Percentiles rank a stretch among this genome's conserved stretches.
phyloP scores from a whole-genome alignment of 2,329 filamentous ascomycete genomes.

The Diaporthe sp. region DNA sequence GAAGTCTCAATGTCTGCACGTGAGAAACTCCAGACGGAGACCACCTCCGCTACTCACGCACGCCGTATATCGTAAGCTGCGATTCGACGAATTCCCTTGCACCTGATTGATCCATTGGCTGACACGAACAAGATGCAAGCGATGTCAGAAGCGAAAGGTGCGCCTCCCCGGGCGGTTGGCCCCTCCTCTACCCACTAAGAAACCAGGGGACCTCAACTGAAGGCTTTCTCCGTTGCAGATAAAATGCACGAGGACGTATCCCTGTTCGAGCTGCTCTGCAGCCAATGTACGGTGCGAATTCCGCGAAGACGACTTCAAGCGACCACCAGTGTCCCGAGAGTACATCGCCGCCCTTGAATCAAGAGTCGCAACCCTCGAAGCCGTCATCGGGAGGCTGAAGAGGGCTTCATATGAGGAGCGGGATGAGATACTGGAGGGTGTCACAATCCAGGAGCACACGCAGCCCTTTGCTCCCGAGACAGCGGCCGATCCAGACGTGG shows the following conservation, averaged over 20 bases:
- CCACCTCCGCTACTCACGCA: neutral
- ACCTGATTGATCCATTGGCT: neutral
- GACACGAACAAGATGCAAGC: constrained; percentile 11
- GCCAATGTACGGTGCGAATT: constrained; percentile 42
- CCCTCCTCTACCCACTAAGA: neutral
- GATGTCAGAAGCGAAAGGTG: constrained; percentile 26
- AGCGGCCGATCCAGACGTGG: neutral
- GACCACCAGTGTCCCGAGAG: constrained; percentile 42
- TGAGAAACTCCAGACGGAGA: neutral
- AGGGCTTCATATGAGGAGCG: neutral
- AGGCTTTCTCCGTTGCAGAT: constrained; percentile 35
- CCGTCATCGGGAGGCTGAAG: constrained; percentile 32
- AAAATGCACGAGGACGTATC: constrained; percentile 43
- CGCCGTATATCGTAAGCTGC: constrained; percentile 14
- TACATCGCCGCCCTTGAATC: constrained; percentile 38
- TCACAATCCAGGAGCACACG: neutral
- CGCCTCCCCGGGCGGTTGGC: neutral
- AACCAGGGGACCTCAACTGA: neutral
- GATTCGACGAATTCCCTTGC: no score
- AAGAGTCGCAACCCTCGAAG: constrained; percentile 36
- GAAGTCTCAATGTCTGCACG: neutral
- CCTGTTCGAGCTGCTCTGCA: constrained; percentile 42
- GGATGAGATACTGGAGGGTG: neutral
- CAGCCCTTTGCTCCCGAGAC: neutral
- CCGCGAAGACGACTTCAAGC: constrained; percentile 41